Evolutionary conservation across 225 moss, liverwort and hornwort species (phyloP), one percentile per base, ranked within the genome.

Genomic region (Thuidium tamariscinum): DNA sequence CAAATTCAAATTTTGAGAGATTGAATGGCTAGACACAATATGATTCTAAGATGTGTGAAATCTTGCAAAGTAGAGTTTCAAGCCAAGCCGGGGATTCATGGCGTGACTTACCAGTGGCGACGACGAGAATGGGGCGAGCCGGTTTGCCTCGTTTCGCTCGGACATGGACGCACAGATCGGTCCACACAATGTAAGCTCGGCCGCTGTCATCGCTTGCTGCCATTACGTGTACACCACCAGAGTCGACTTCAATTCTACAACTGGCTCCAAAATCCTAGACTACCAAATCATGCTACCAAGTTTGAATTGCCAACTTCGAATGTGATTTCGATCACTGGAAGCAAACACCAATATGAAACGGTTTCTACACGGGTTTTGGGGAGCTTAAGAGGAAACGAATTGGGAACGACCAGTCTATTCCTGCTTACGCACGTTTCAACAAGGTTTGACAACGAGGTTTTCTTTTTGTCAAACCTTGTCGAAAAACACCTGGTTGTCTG

Each of bases 151-250:
- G 27, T 18, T 79, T 88, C 15, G 77, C 87, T 49, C 62, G 60
- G 14, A 90, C 84, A 65, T 69, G 39, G 41, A 90, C 92, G 74
- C 87, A 92, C 67, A 92, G 42, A 78, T 89, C 85, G 25, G 86
- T 86, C 92, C 92, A 92, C 32, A 77, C 82, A 20, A 90, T 36
- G 86, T 52, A 80, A 42, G 87, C 81, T n/a, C 81, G 73, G 65
- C 61, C 80, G 86, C 60, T 36, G 78, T 68, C 79, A 52, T 72
- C 55, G 54, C 41, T 63, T 9, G 55, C 32, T 20, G 44, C 81
- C 87, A 87, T 87, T 6, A 65, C 13, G 42, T 19, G 23, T 42
- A 23, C 59, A 71, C 49, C 80, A 5, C 61, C 49, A 37, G 60
- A 6, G 51, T 51, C 51, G 51, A 51, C 51, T 14, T 48, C 8